Evolutionary conservation across 202 grass and related monocot species (phyloP), one percentile per base, ranked within the genome.

Genomic region (Zoysia matrella): DNA sequence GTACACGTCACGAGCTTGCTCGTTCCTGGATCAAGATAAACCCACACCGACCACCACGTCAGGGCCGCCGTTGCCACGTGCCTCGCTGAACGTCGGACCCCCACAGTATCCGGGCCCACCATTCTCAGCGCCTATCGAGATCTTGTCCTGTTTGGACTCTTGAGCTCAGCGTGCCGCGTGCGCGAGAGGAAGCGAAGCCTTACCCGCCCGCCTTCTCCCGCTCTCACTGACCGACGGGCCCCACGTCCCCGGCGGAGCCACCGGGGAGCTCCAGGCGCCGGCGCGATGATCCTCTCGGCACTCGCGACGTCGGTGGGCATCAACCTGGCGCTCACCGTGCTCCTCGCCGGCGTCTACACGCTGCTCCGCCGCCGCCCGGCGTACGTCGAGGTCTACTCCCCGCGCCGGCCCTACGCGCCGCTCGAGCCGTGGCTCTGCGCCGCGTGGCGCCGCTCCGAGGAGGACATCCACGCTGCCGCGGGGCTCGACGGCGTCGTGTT

Each of bases 401-500:
- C 22, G 22, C 22, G 22, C 22, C 22, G 22, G 22, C 22, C 22
- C 22, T 22, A 22, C 22, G 22, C 22, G 22, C 22, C 22, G 22
- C 22, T 22, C 22, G 22, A 22, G 22, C 22, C 22, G 22, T 22
- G 22, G 22, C 22, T 22, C 22, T 22, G 55, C 13, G 68, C 75
- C 1, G 92, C 90, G 2, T 95, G 92, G 90, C 82, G 82, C 4
- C 88, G 76, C 52, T 85, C 95, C 56, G 92, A 98, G 89, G 95
- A 83, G 0, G 90, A 98, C 69, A 13, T 98, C 69, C 87, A 85
- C 40, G 83, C 77, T 58, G 88, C 95, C 43, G 74, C 89, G n/a
- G 95, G 95, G 4, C 95, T 98, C 66, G 92, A 98, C 52, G 92
- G 84, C 60, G 90, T 98, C 78, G 92, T 91, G 70, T 95, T 98